Conservation (phyloP, 1,284 basidiomycete species). For the Melanopsichium pennsylvanicum region DNA sequence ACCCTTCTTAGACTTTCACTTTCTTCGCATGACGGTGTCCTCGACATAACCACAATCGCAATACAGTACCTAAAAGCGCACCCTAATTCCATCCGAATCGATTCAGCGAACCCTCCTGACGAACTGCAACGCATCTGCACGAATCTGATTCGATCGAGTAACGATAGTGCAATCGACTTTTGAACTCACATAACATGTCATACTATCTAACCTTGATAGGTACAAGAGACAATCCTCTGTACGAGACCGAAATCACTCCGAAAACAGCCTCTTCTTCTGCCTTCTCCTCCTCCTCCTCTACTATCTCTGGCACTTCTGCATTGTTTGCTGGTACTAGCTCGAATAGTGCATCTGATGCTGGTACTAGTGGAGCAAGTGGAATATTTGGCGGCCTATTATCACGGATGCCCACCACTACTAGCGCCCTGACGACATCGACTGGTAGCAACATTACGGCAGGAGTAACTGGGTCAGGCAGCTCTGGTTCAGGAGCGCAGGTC, state of each 20-base stretch:
- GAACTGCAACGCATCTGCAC: no score
- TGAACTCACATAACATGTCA: no score
- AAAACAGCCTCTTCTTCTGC: conserved; percentile 25
- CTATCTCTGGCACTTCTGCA: conserved; percentile 3
- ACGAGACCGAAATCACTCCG: conserved; percentile 60
- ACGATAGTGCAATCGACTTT: no score
- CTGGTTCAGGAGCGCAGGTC: no score
- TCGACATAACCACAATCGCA: no score
- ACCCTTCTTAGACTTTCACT: no score
- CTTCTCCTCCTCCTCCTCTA: conserved; percentile 12
- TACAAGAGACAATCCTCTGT: conserved; percentile 62
- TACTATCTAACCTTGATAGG: conserved; percentile 64
- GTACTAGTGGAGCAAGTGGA: conserved; percentile 9
- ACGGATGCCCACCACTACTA: conserved; percentile 19
- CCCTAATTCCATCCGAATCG: no score
- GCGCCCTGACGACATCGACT: neutral
- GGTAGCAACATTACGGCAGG: neutral
- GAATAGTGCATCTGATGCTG: conserved; percentile 2
- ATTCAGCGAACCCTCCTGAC: no score
- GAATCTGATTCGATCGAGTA: no score
- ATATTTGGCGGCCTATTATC: conserved; percentile 34
- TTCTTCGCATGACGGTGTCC: no score
- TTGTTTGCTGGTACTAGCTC: neutral
- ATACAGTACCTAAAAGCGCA: no score
- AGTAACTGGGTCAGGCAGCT: no score